Percentiles rank a stretch among this genome's conserved stretches.
phyloP scores from a whole-genome alignment of 1,139 yeast genomes.

The Suhomyces panamericanus region DNA sequence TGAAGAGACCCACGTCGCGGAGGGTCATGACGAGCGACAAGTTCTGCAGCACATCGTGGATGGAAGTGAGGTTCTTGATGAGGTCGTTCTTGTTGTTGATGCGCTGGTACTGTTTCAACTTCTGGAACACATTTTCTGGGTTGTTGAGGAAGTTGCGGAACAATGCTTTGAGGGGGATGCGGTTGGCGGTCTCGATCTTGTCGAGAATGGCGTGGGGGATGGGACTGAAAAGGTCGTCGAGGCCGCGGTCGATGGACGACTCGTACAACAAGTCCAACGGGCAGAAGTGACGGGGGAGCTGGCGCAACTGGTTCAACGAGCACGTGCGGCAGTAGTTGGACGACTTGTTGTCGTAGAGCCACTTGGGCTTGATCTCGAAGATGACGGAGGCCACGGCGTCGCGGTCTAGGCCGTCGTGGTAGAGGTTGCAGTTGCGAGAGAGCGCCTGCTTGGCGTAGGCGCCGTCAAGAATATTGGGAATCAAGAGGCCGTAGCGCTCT shows the following conservation, averaged over 20 bases:
- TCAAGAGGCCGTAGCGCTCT: constrained; percentile 43
- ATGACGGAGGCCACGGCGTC: constrained; percentile 31
- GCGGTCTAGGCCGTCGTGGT: constrained; percentile 16
- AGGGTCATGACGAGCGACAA: constrained; percentile 54
- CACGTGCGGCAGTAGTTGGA: constrained; percentile 49
- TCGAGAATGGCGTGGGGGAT: constrained; percentile 26
- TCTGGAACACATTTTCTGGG: constrained; percentile 40
- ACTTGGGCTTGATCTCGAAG: constrained; percentile 49
- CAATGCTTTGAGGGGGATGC: constrained; percentile 33
- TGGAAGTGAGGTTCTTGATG: constrained; percentile 35
- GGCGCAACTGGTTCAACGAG: constrained; percentile 40
- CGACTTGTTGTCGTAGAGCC: constrained; percentile 44
- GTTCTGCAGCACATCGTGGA: constrained; percentile 45
- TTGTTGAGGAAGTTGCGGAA: constrained; percentile 30
- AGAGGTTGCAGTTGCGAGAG: constrained; percentile 42
- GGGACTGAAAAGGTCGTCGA: constrained; percentile 34
- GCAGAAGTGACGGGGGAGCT: constrained; percentile 40
- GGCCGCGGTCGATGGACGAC: constrained; percentile 34
- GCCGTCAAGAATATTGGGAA: constrained; percentile 44
- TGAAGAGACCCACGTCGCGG: constrained; percentile 55
- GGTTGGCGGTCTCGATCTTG: constrained; percentile 19
- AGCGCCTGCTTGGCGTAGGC: constrained; percentile 27
- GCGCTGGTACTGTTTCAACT: constrained; percentile 38
- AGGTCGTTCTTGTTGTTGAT: constrained; percentile 37
- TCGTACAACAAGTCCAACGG: constrained; percentile 42